Evolutionary conservation across 2,329 filamentous ascomycete species (phyloP).

Genomic region (Sporothrix euskadiensis): DNA sequence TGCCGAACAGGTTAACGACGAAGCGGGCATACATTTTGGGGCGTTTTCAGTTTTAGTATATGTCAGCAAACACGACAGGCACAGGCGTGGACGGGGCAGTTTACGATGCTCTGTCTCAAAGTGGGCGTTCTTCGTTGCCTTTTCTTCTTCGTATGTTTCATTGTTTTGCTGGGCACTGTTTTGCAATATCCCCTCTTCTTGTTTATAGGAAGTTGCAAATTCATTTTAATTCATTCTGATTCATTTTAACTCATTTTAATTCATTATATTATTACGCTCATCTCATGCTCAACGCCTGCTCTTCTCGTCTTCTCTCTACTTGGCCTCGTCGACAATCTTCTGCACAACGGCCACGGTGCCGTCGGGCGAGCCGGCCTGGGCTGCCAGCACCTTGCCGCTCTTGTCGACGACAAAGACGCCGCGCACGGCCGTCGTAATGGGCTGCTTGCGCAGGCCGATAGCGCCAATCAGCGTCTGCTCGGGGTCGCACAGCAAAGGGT

Average conservation of each 20-base stretch:
- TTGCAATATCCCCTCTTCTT: neutral
- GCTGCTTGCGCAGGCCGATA: slow-evolving; percentile 82
- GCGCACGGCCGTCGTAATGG: slow-evolving; percentile 73
- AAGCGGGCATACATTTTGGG: slow-evolving; percentile 2
- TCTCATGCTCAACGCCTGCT: neutral
- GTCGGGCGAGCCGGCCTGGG: slow-evolving; percentile 73
- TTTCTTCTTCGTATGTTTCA: neutral
- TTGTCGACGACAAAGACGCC: slow-evolving; percentile 89
- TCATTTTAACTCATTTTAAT: neutral
- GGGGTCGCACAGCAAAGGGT: slow-evolving; percentile 83
- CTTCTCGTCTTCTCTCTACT: neutral
- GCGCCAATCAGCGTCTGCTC: slow-evolving; percentile 72
- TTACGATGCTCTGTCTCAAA: neutral
- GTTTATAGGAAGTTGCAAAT: neutral
- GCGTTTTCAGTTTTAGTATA: neutral
- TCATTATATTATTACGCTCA: neutral
- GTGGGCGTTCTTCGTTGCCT: neutral
- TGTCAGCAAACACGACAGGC: neutral
- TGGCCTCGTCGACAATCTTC: slow-evolving; percentile 57
- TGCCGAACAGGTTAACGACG: neutral
- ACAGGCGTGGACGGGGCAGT: neutral
- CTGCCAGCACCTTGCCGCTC: slow-evolving; percentile 69
- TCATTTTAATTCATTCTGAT: neutral
- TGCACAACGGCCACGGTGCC: slow-evolving; percentile 76
- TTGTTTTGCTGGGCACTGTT: neutral